Evolutionary conservation across 1,284 basidiomycete genomes (phyloP), one percentile per base, ranked within the genome.

Genomic region (Ceratobasidium sp.): DNA sequence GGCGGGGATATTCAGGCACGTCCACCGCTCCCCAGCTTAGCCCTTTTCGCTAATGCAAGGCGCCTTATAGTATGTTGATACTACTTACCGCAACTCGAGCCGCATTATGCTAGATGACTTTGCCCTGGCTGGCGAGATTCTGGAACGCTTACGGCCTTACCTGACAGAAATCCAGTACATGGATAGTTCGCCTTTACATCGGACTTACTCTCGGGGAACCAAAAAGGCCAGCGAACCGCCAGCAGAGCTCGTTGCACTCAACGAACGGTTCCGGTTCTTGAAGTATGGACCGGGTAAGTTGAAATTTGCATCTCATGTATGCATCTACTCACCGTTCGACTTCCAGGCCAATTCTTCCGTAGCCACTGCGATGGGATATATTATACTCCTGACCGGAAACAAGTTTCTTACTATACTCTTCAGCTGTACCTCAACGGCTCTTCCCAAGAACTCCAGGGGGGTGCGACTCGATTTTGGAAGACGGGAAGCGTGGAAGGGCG

Each of bases 381-480:
- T 51, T 19, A n/a, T n/a, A 76, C 75, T 24, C 75, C 75, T 5
- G 75, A 76, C 39, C 27, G 65, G 27, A 63, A 46, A 19, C 74
- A 71, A 43, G 34, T 74, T 8, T 74, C 73, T 31, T 74, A 69
- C 43, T 69, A 62, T 19, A 76, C 75, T 34, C 39, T 76, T 14
- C 75, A 76, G 34, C 56, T 76, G 8, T 76, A 76, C 56, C 75
- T 76, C 19, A 74, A 74, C 51, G 75, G 75, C 14, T 54, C 58
- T 6, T 24, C 56, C 22, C 48, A 69, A 29, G 59, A 54, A 3
- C 41, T 74, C 14, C 37, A 74, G 43, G 75, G 74, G 27, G 72
- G 73, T 16, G 75, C 75, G 24, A 76, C 74, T n/a, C 54, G 59
- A 53, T 68, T 74, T 31, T 71, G 62, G 64, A 64, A 41, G 48